Conservation (phyloP, 345 rosid genomes). For the Streptanthus diversifolius region DNA sequence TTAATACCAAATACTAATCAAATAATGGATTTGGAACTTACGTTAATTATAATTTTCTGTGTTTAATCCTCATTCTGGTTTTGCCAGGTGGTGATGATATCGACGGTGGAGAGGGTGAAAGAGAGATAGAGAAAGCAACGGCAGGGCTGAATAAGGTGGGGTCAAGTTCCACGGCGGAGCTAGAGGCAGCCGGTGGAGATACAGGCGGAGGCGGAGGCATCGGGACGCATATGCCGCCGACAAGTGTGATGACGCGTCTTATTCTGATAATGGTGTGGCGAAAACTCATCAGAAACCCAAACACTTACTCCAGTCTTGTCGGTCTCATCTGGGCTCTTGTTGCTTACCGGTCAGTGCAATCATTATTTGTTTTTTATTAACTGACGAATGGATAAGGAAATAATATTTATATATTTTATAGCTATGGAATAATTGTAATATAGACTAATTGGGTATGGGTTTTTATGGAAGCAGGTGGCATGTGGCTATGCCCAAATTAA, state of each 20-base stretch:
- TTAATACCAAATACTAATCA: not conserved
- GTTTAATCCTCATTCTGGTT: not conserved
- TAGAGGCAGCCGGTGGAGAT: constrained; percentile 41
- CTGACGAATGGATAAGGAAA: not conserved
- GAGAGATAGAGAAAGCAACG: constrained; percentile 48
- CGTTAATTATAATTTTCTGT: not conserved
- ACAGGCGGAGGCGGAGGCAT: constrained; percentile 30
- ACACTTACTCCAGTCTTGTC: constrained; percentile 90
- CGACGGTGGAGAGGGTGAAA: constrained; percentile 46
- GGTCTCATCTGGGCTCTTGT: constrained; percentile 88
- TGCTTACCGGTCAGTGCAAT: constrained; percentile 60
- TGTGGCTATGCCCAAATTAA: constrained; percentile 79
- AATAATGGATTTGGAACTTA: not conserved
- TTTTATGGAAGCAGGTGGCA: constrained; percentile 62
- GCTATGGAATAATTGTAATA: constrained; percentile 9
- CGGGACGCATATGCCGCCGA: constrained; percentile 70
- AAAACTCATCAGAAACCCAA: constrained; percentile 90
- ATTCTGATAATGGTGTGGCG: constrained; percentile 98
- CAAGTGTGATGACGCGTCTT: constrained; percentile 91
- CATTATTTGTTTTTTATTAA: not conserved
- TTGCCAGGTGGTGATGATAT: constrained; percentile 34
- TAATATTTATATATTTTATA: not conserved
- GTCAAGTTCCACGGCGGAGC: constrained; percentile 59
- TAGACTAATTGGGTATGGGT: constrained; percentile 18
- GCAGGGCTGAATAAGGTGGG: constrained; percentile 51